These are phyloP conservation scores for Ascosphaera pollenicola DNA, from an alignment of 2,329 filamentous ascomycete species.

Conservation along the genomic window DNA sequence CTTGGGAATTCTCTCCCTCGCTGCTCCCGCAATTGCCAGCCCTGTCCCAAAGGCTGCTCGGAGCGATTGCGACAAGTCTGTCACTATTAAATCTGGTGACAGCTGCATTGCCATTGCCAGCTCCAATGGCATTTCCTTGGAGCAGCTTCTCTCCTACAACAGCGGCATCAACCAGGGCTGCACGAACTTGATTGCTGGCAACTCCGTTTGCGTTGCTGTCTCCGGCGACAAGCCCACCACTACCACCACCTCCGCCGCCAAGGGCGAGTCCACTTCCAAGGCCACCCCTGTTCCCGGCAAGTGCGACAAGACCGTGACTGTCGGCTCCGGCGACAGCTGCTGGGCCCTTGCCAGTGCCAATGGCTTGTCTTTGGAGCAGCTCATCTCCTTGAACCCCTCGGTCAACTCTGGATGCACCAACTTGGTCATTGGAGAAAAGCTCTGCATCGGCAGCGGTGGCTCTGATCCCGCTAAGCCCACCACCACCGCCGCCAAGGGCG, in stretches of 20 bases:
- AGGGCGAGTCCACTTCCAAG: not conserved
- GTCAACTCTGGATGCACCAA: conserved; percentile 4
- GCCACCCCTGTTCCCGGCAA: not conserved
- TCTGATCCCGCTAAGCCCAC: no score
- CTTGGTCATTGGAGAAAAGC: conserved; percentile 3
- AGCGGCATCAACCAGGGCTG: conserved; percentile 4
- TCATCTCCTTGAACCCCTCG: conserved; percentile 5
- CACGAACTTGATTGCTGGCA: conserved; percentile 3
- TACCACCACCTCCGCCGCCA: conserved; percentile 2
- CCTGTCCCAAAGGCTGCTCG: not conserved
- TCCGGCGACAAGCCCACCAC: conserved; percentile 1
- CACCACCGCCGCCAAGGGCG: conserved; percentile 1
- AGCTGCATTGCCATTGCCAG: conserved; percentile 14
- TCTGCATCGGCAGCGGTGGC: conserved; percentile 2
- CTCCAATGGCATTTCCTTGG: conserved; percentile 9
- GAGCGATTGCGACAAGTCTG: conserved; percentile 6
- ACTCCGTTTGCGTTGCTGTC: conserved; percentile 4
- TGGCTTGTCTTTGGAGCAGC: conserved; percentile 8
- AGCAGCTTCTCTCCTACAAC: conserved; percentile 6
- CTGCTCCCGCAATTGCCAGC: not conserved
- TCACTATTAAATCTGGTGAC: conserved; percentile 6
- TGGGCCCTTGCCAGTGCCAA: conserved; percentile 15
- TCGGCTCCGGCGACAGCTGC: conserved; percentile 6
- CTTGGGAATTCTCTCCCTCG: not conserved
- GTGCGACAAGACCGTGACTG: conserved; percentile 6